Percentiles rank a stretch among this genome's conserved stretches.
Conservation (phyloP, 2,329 filamentous ascomycete genomes). For the Botrytis deweyae region DNA sequence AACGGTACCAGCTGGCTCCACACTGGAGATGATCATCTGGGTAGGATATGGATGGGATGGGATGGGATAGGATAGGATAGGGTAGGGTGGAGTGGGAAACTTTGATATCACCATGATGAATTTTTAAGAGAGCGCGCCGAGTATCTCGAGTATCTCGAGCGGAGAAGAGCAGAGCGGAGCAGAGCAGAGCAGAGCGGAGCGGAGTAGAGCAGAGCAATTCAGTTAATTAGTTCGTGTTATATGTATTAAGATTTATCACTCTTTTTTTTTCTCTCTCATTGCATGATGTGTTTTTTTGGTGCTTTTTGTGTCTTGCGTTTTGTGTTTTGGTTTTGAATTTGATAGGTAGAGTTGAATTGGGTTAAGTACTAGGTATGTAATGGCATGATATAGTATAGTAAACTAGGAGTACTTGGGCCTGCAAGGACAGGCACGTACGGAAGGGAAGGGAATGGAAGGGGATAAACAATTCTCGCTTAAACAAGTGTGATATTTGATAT, state of each 20-base stretch:
- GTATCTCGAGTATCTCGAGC: background rate
- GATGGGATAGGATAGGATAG: background rate
- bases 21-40: background rate
- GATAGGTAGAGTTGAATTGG: no score
- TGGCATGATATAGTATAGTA: no score
- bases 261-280: background rate
- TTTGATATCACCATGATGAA: background rate
- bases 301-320: no score
- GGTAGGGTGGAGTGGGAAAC: background rate
- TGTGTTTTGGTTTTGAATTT: no score
- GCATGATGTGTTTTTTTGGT: background rate
- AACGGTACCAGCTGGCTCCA: background rate
- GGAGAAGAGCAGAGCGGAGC: no score
- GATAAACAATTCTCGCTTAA: background rate
- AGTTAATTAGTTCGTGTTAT: conserved; percentile 10
- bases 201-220: background rate
- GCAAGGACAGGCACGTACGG: background rate
- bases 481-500: background rate
- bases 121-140: background rate
- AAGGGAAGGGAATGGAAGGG: background rate
- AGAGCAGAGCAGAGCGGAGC: background rate
- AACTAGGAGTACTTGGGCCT: background rate
- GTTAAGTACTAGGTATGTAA: no score
- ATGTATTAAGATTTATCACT: background rate
- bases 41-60: background rate